Percentiles rank a stretch among this genome's conserved stretches.
Conservation (phyloP, 768 basidiomycete genomes). For the Tremella mesenterica region DNA sequence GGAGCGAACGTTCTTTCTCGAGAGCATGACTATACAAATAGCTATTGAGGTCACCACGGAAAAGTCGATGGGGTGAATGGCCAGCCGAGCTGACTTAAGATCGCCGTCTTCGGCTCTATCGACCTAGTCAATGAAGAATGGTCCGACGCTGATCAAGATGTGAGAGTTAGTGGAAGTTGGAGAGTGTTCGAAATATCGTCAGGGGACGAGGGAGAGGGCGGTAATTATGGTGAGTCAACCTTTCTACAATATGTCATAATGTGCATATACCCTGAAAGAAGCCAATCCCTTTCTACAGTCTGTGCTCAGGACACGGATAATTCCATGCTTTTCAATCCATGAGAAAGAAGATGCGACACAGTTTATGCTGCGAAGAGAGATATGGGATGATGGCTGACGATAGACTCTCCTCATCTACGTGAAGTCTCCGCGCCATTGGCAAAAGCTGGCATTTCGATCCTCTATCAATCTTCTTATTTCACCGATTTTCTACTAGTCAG, state of each 20-base stretch:
- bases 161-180: conserved; percentile 27
- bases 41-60: neutral
- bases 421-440: conserved; percentile 31
- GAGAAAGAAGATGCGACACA: neutral
- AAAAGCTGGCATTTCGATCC: conserved; percentile 29
- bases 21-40: no score
- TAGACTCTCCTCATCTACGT: conserved; percentile 37
- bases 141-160: conserved; percentile 7
- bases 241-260: neutral
- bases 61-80: neutral
- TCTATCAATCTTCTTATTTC: conserved; percentile 16
- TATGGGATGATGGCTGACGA: neutral
- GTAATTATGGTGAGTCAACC: conserved; percentile 26
- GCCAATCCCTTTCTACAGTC: neutral
- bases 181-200: conserved; percentile 34
- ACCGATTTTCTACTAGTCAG: conserved; percentile 25
- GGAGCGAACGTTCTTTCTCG: no score
- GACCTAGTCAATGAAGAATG: conserved; percentile 26
- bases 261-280: neutral
- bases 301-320: neutral
- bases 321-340: neutral
- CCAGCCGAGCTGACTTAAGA: no score
- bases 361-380: neutral
- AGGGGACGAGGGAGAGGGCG: conserved; percentile 22
- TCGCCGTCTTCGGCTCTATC: conserved; percentile 31